Conservation (phyloP, 148 eudicot species). For the Fagopyrum tataricum region DNA sequence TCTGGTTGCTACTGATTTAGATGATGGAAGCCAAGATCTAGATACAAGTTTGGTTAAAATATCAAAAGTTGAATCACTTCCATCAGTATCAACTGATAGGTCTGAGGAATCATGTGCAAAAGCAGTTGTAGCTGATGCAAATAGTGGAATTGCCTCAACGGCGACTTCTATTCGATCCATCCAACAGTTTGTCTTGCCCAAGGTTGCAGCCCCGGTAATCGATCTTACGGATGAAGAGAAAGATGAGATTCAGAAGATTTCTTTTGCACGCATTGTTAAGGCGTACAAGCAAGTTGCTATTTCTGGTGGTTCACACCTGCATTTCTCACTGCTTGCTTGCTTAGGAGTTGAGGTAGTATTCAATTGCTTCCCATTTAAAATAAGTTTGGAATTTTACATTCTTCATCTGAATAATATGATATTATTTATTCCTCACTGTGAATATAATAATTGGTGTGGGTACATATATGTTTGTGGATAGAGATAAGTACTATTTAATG, state of each 20-base stretch:
- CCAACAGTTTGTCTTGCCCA: constrained; percentile 65
- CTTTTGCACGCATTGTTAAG: constrained; percentile 71
- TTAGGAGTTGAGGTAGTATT: constrained; percentile 79
- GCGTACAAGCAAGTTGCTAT: constrained; percentile 83
- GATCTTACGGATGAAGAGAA: constrained; percentile 64
- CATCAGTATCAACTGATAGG: constrained; percentile 72
- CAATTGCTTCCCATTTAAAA: neutral
- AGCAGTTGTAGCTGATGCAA: constrained; percentile 45
- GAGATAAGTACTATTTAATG: neutral
- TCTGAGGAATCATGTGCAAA: constrained; percentile 92
- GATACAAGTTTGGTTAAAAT: constrained; percentile 29
- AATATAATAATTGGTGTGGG: neutral
- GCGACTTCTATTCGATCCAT: constrained; percentile 52
- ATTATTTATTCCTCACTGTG: neutral
- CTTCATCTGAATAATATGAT: neutral
- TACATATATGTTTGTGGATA: neutral
- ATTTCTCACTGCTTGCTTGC: constrained; percentile 67
- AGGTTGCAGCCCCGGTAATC: constrained; percentile 77
- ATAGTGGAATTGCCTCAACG: constrained; percentile 48
- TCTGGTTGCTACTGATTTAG: constrained; percentile 38
- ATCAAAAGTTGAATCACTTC: constrained; percentile 39
- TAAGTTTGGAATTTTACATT: neutral
- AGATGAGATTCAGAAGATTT: constrained; percentile 64
- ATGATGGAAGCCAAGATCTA: constrained; percentile 57
- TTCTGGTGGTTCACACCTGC: constrained; percentile 84